These are phyloP conservation scores for Fomitopsis pulvina DNA, from an alignment of 768 basidiomycete genomes.

Conservation along the genomic window DNA sequence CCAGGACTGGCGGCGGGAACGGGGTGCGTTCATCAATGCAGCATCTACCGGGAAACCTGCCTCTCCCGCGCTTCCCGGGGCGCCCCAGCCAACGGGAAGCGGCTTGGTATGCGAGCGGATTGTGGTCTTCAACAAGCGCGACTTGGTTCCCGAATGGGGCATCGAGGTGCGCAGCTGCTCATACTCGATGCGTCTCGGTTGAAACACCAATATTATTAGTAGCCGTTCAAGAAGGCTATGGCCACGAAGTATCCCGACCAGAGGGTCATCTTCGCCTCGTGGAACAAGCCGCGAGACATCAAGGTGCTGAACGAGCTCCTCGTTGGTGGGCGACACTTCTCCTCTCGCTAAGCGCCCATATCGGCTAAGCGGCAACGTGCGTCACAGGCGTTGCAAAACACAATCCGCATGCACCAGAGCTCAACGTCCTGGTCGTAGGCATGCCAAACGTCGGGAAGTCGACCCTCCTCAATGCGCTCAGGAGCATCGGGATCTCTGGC, in stretches of 20 bases:
- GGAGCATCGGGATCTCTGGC: conserved; percentile 81
- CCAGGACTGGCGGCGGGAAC: conserved; percentile 62
- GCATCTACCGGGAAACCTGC: conserved; percentile 12
- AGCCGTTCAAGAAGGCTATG: conserved; percentile 78
- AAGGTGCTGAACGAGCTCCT: conserved; percentile 56
- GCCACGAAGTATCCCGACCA: conserved; percentile 64
- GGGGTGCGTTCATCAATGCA: conserved; percentile 38
- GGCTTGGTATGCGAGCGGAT: conserved; percentile 65
- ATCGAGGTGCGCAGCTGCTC: conserved; percentile 54
- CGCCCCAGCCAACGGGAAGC: conserved; percentile 9
- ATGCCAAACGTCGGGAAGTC: conserved; percentile 99
- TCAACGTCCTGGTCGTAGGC: conserved; percentile 90
- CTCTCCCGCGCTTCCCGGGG: conserved; percentile 1
- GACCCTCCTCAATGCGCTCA: conserved; percentile 83
- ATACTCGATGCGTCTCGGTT: conserved; percentile 2
- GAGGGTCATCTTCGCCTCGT: conserved; percentile 63
- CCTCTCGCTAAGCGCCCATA: neutral
- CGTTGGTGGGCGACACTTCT: conserved; percentile 53
- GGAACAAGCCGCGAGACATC: conserved; percentile 61
- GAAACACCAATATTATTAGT: neutral
- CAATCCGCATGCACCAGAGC: conserved; percentile 63
- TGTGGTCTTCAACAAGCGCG: conserved; percentile 89
- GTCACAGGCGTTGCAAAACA: conserved; percentile 58
- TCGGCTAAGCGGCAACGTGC: neutral
- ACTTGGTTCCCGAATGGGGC: conserved; percentile 85